phyloP scores from a whole-genome alignment of 192 early-diverging fungal genomes.

The Backusella sp. region DNA sequence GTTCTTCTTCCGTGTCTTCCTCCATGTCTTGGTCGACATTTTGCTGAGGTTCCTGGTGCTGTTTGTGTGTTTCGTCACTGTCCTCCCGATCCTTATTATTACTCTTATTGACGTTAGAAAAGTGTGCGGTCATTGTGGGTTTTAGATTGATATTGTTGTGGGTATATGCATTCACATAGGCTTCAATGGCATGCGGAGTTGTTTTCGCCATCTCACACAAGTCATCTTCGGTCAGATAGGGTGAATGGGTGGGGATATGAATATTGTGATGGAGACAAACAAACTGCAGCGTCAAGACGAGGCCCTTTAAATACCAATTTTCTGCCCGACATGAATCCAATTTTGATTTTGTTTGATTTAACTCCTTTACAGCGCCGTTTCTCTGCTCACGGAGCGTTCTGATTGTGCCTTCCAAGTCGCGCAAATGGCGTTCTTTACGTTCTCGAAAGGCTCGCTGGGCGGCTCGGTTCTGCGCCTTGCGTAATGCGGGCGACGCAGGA shows the following conservation, averaged over 20 bases:
- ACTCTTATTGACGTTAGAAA: slow-evolving; percentile 9
- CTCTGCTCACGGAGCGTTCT: slow-evolving; percentile 61
- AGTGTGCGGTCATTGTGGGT: slow-evolving; percentile 29
- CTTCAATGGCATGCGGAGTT: slow-evolving; percentile 34
- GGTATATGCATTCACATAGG: slow-evolving; percentile 38
- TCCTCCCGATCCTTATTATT: not conserved
- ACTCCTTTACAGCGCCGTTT: slow-evolving; percentile 45
- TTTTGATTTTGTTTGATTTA: slow-evolving; percentile 41
- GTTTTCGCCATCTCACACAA: slow-evolving; percentile 34
- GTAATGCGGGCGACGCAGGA: slow-evolving; percentile 57
- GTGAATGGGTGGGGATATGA: slow-evolving; percentile 33
- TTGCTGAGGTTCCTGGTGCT: too few relatives aligned
- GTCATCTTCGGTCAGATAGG: slow-evolving; percentile 32
- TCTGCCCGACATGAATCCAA: slow-evolving; percentile 45
- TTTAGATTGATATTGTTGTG: slow-evolving; percentile 27
- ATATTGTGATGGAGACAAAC: slow-evolving; percentile 39
- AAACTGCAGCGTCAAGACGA: slow-evolving; percentile 47
- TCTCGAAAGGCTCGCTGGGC: slow-evolving; percentile 91
- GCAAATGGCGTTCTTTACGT: slow-evolving; percentile 77
- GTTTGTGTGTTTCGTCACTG: not conserved
- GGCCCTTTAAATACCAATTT: slow-evolving; percentile 49
- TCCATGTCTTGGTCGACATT: not conserved
- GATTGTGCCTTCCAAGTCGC: slow-evolving; percentile 73
- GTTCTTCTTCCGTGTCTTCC: not conserved
- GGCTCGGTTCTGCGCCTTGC: slow-evolving; percentile 82